A percentile compares a stretch with the other conserved stretches of the same genome.
phyloP scores from a whole-genome alignment of 352 stramenopile species.

The Phytophthora macrochlamydospora region DNA sequence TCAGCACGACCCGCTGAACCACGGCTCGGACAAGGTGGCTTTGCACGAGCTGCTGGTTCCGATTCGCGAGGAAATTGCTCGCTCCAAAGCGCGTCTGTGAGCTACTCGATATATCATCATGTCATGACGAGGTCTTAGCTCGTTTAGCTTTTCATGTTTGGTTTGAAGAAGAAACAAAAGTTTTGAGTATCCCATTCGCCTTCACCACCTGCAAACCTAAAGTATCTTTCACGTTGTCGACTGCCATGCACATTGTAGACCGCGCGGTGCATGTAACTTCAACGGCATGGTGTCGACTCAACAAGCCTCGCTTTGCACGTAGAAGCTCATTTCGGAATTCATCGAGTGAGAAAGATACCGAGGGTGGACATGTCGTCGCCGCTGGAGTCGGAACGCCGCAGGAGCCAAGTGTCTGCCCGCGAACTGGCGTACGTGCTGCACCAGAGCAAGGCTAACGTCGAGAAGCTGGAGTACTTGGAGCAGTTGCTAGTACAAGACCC shows the following conservation, averaged over 20 bases:
- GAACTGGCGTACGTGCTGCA: slow-evolving; percentile 70
- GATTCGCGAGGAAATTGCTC: slow-evolving; percentile 57
- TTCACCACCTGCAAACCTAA: no score
- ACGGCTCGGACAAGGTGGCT: slow-evolving; percentile 62
- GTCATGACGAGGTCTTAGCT: slow-evolving; percentile 37
- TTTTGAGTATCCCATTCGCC: no score
- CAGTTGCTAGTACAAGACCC: slow-evolving; percentile 45
- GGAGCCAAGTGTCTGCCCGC: slow-evolving; percentile 47
- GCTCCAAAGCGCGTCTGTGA: slow-evolving; percentile 38
- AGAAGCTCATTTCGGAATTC: slow-evolving; percentile 26
- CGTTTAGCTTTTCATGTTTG: background rate
- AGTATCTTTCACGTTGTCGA: background rate
- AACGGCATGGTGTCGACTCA: slow-evolving; percentile 27
- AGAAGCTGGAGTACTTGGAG: slow-evolving; percentile 65
- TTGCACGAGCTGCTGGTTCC: slow-evolving; percentile 63
- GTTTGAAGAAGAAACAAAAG: background rate
- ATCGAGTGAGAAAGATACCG: slow-evolving; percentile 4
- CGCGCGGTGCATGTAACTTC: slow-evolving; percentile 11
- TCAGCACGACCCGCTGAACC: slow-evolving; percentile 70
- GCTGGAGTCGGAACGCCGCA: slow-evolving; percentile 46
- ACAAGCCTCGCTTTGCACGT: slow-evolving; percentile 1
- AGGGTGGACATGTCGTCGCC: slow-evolving; percentile 16
- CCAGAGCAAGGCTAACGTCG: slow-evolving; percentile 55
- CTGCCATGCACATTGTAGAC: background rate
- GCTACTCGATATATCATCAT: slow-evolving; percentile 39